phyloP scores from a whole-genome alignment of 441 rosid genomes.

The Pelargonium myrrhifolium region DNA sequence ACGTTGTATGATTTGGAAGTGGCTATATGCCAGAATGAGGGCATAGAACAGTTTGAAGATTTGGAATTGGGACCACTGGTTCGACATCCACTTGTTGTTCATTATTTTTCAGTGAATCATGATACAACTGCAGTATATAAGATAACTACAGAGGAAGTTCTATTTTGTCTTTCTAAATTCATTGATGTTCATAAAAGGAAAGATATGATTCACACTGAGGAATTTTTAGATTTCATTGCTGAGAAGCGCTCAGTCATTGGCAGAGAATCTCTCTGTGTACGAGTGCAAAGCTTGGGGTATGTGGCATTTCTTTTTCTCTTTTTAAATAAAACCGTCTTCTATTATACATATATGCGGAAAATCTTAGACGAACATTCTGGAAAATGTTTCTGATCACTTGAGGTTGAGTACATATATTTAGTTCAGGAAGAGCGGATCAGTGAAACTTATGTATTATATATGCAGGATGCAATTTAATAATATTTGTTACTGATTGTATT shows the following conservation, averaged over 20 bases:
- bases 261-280: slow-evolving; percentile 73
- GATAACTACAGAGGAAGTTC: slow-evolving; percentile 58
- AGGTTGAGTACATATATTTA: not conserved
- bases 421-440: not conserved
- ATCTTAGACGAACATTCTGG: not conserved
- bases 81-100: slow-evolving; percentile 66
- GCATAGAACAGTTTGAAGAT: slow-evolving; percentile 59
- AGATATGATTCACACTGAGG: slow-evolving; percentile 38
- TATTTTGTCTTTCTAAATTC: slow-evolving; percentile 48
- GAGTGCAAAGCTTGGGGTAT: slow-evolving; percentile 76
- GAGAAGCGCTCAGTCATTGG: slow-evolving; percentile 40
- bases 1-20: slow-evolving; percentile 76
- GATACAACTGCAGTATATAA: slow-evolving; percentile 38
- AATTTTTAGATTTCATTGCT: slow-evolving; percentile 64
- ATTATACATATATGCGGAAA: not conserved
- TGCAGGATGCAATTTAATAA: too few species aligned
- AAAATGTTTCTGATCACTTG: not conserved
- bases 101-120: slow-evolving; percentile 46
- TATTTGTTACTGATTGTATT: not conserved
- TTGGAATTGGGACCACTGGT: slow-evolving; percentile 76
- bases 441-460: not conserved
- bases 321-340: not conserved
- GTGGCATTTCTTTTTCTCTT: slow-evolving; percentile 18
- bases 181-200: slow-evolving; percentile 30
- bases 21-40: slow-evolving; percentile 73